Evolutionary conservation across 176 grass and related monocot species (phyloP).

Genomic region (Carex littledalei): DNA sequence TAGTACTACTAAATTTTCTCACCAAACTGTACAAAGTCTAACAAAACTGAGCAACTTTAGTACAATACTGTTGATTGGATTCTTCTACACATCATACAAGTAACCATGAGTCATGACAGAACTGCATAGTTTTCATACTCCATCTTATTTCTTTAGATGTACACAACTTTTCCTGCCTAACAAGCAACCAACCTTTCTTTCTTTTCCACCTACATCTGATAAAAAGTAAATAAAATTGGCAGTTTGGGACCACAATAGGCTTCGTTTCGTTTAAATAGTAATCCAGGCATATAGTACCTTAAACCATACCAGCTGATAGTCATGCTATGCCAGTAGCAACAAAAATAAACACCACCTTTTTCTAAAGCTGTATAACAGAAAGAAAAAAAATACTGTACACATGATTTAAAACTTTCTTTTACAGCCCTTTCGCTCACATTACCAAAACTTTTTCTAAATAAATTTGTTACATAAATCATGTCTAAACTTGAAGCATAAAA

Average conservation of each 20-base stretch:
- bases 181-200: neutral
- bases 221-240: neutral
- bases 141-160: neutral
- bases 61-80: neutral
- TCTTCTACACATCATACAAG: neutral
- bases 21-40: neutral
- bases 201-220: neutral
- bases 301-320: neutral
- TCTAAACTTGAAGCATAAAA: constrained; percentile 18
- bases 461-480: constrained; percentile 13
- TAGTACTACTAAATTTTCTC: neutral
- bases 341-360: constrained; percentile 2
- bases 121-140: neutral
- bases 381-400: constrained; percentile 7
- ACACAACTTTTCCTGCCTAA: neutral
- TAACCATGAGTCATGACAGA: neutral
- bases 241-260: neutral
- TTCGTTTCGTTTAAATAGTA: neutral
- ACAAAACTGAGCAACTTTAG: neutral
- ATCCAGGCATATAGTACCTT: neutral
- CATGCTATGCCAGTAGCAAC: neutral
- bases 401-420: constrained; percentile 14
- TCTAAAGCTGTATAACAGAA: constrained; percentile 15
- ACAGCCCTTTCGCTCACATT: constrained; percentile 4
- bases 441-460: constrained; percentile 17